A percentile compares a stretch with the other conserved stretches of the same genome.
These are phyloP conservation scores for Prosopis cineraria DNA, from an alignment of 306 rosid species.

Conservation along the genomic window DNA sequence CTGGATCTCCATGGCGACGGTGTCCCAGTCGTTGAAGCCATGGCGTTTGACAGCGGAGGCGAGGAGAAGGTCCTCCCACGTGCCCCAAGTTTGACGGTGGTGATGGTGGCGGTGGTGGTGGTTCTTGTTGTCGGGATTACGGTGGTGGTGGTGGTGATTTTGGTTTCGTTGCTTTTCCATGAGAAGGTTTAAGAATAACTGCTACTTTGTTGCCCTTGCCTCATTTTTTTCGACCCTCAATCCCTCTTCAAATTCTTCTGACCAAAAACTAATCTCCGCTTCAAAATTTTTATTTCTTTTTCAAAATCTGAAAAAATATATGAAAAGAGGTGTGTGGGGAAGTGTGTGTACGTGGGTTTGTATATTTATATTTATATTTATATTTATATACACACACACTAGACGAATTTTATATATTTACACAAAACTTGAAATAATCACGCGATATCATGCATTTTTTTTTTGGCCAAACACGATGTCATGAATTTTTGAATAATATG, in stretches of 20 bases:
- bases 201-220: slow-evolving; percentile 30
- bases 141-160: slow-evolving; percentile 15
- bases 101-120: slow-evolving; percentile 14
- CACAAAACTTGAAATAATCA: too few species aligned
- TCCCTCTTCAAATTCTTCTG: slow-evolving; percentile 41
- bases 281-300: not conserved
- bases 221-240: slow-evolving; percentile 27
- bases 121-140: not conserved
- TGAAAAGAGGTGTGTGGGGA: too few species aligned
- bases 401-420: too few species aligned
- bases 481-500: too few species aligned
- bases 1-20: slow-evolving; percentile 70
- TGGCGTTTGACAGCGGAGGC: slow-evolving; percentile 78
- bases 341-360: too few species aligned
- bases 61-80: slow-evolving; percentile 78
- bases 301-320: too few species aligned
- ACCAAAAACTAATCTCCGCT: not conserved
- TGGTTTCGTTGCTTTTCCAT: slow-evolving; percentile 50
- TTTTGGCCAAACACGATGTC: too few species aligned
- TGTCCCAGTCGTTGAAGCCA: slow-evolving; percentile 71
- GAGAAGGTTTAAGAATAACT: slow-evolving; percentile 46
- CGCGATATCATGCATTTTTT: too few species aligned
- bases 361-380: too few species aligned
- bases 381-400: too few species aligned
- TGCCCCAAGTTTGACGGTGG: slow-evolving; percentile 54